Base-by-base conservation (phyloP, 306 rosid genomes). In the Ochetophila trinervis region DNA sequence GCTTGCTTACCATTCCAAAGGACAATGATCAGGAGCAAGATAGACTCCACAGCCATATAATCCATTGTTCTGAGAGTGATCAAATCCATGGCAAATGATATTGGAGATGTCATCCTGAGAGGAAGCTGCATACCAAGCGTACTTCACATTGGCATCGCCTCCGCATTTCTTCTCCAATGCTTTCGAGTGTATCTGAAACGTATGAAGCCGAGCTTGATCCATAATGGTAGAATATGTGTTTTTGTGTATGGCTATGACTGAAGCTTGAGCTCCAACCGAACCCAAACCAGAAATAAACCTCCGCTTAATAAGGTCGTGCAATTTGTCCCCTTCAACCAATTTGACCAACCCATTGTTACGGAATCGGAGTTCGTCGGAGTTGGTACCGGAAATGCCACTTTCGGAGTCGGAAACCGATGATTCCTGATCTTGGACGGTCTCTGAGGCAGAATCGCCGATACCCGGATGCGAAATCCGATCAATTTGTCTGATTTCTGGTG, bases 81-180 rank as follows among this genome's bases (percentile, higher is more conserved):
- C 81, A 42, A 94, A 94, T 60, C 99, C 97, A 69, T 90, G 83
- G 5, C 68, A 64, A 9, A 86, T 8, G 50, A 94, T 83, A 16
- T 65, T 81, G 0, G 40, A 52, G 8, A 94, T 58, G 77, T 90
- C 97, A 17, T 82, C 86, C 23, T 66, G 80, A 0, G 84, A 62
- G 5, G 84, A 76, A 18, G 82, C 66, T 0, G 83, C 81, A 23
- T 68, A 86, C 99, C 99, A 93, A 40, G 90, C 96, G 23, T 81
- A 82, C 35, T 55, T 81, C 5, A 88, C 79, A 60, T 86, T 87
- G 37, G 96, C 85, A 76, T 78, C 44, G 0, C 95, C 97, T 0
- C 58, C 76, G 32, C 77, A 78, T 54, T 78, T 80, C 45, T 64
- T 71, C 59, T 66, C 83, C 12, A 64, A 34, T 1, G 97, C 97